phyloP scores from a whole-genome alignment of 176 grass and related monocot genomes.

The Dendrocalamus sinicus region DNA sequence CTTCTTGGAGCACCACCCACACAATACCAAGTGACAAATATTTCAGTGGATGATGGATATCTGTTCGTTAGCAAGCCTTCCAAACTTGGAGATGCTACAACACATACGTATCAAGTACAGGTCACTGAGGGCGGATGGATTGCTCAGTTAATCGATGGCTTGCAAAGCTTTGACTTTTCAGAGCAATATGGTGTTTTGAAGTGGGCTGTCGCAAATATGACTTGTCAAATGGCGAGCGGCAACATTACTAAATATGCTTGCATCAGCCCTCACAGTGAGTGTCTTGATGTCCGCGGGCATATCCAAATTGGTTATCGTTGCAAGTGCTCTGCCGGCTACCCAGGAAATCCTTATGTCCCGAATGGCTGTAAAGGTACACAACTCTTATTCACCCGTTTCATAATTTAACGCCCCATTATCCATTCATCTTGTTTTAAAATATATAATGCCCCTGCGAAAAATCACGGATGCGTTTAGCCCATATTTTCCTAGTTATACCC shows the following conservation, averaged over 20 bases:
- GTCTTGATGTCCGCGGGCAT: not conserved
- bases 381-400: too few species aligned
- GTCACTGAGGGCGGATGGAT: fast-evolving
- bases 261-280: not conserved
- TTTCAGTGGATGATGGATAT: not conserved
- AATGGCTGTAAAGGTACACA: slow-evolving; percentile 9
- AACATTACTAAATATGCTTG: not conserved
- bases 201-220: not conserved
- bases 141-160: fast-evolving
- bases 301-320: slow-evolving; percentile 32
- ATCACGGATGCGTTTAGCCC: too few species aligned
- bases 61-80: not conserved
- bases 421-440: too few species aligned
- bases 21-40: slow-evolving; percentile 10
- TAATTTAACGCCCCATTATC: too few species aligned
- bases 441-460: too few species aligned
- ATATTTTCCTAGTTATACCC: too few species aligned
- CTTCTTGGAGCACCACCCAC: not conserved
- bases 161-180: not conserved
- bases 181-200: not conserved
- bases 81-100: not conserved
- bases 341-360: slow-evolving; percentile 49
- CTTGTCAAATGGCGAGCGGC: not conserved
- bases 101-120: too few species aligned
- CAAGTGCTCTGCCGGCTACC: slow-evolving; percentile 35